Evolutionary conservation across 2,329 filamentous ascomycete genomes (phyloP).

Genomic region (Arthrobotrys entomopaga): DNA sequence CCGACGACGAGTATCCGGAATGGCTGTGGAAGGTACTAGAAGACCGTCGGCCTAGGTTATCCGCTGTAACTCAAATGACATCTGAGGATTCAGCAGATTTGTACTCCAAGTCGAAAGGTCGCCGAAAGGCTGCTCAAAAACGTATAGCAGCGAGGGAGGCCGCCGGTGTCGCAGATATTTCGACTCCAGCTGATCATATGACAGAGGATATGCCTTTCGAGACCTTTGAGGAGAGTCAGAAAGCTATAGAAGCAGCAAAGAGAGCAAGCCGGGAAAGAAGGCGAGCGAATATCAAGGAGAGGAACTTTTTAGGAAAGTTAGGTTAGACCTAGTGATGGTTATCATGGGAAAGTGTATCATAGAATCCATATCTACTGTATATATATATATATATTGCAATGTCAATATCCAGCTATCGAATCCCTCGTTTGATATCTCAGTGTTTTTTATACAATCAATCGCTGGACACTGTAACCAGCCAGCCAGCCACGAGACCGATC

Average conservation of each 20-base stretch:
- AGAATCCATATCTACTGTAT: constrained; percentile 41
- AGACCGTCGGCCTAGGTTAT: constrained; percentile 65
- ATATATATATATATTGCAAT: constrained; percentile 54
- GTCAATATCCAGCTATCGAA: constrained; percentile 28
- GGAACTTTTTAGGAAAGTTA: constrained; percentile 73
- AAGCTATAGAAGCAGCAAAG: constrained; percentile 72
- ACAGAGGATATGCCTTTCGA: constrained; percentile 51
- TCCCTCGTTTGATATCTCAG: background rate
- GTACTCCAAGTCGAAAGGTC: constrained; percentile 73
- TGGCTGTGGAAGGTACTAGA: constrained; percentile 82
- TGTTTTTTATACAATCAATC: constrained; percentile 12
- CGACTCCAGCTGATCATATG: constrained; percentile 38
- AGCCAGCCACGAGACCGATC: too few species aligned
- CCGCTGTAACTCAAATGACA: constrained; percentile 58
- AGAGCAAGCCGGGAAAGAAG: constrained; percentile 79
- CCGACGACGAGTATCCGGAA: constrained; percentile 79
- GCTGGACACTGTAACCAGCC: too few species aligned
- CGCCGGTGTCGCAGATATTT: constrained; percentile 29
- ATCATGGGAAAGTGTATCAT: constrained; percentile 63
- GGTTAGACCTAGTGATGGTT: constrained; percentile 61
- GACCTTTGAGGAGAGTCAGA: constrained; percentile 63
- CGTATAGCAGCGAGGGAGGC: constrained; percentile 51
- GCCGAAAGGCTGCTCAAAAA: constrained; percentile 57
- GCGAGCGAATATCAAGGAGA: constrained; percentile 81
- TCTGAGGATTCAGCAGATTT: constrained; percentile 74